Conservation (phyloP, 2,329 filamentous ascomycete genomes). For the Ophiostoma australiae region DNA sequence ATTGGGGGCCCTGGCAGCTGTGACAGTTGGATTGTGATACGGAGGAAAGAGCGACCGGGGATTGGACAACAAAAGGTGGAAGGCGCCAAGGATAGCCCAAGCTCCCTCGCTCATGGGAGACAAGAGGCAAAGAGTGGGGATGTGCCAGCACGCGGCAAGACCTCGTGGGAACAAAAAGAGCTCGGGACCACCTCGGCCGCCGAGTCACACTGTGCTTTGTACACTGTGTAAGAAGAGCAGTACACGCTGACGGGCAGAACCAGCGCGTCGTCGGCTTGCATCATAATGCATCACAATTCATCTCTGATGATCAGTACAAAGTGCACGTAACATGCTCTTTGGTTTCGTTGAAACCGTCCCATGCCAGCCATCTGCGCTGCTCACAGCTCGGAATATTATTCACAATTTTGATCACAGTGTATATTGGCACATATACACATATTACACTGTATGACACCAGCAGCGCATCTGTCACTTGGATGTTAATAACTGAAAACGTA, state of each 20-base stretch:
- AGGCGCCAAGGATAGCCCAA: not conserved
- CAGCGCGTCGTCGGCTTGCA: not conserved
- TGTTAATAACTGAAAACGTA: not conserved
- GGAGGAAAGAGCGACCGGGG: conserved; percentile 4
- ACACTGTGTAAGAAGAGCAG: not conserved
- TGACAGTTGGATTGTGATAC: not conserved
- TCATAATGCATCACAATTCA: too few species aligned
- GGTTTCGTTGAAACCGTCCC: too few species aligned
- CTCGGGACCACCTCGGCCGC: conserved; percentile 1
- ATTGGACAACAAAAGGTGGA: conserved; percentile 1
- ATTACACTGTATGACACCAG: not conserved
- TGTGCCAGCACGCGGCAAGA: not conserved
- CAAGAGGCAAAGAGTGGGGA: not conserved
- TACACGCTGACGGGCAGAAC: not conserved
- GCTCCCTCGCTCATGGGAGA: not conserved
- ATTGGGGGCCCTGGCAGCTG: not conserved
- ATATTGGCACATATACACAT: not conserved
- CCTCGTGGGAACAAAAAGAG: not conserved
- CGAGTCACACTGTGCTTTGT: not conserved
- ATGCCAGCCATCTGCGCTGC: not conserved
- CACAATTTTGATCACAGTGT: not conserved
- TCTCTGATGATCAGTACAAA: too few species aligned
- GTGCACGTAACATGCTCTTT: too few species aligned
- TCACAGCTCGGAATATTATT: not conserved
- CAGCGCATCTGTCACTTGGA: not conserved